Base-by-base conservation (phyloP, 2,329 filamentous ascomycete species). In the Diaporthe ilicicola region DNA sequence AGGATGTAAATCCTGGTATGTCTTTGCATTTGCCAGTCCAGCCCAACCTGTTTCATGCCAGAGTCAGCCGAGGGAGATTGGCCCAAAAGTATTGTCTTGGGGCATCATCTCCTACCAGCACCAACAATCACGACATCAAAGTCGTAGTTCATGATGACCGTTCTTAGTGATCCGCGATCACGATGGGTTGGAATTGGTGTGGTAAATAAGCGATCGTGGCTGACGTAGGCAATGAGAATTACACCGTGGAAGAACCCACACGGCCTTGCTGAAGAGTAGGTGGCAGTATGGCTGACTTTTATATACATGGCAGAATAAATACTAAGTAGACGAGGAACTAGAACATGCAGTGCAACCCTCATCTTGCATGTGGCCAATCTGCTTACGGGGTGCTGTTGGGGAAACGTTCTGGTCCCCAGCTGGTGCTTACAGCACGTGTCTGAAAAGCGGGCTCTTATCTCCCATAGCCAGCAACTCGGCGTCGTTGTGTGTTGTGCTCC, bases 1-100 rank as follows among this genome's bases (percentile, higher is more conserved):
- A 0, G 90, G 91, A 74, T 92, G 84, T 48, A 90, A 77, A 73
- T 89, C 83, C 67, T 86, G 85, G 76, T 89, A 90, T 27, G 88
- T 88, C 79, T 91, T 91, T 59, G 91, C 88, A 24, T 87, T 85
- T 1, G 84, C 86, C 39, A 93, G 82, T 27, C 91, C 91, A 76
- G 83, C 84, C 82, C 82, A 85, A 70, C 87, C 86, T 81, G 50
- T 39, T 51, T 61, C 12, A 42, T 17, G 42, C 46, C 46, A 29
- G 46, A 48, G 29, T 62, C n/a, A 62, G 56, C 42, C 8, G 39
- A 46, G 10, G 7, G 5, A 3, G 15, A 46, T 3, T 8, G 0
- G 19, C 17, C 6, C 12, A 4, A 7, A 19, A 8, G 15, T n/a
- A 13, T 7, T 5, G 24, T 15, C 32, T 22, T 13, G 4, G 27